phyloP scores from a whole-genome alignment of 1,139 yeast genomes.

The Candida sanyaensis region DNA sequence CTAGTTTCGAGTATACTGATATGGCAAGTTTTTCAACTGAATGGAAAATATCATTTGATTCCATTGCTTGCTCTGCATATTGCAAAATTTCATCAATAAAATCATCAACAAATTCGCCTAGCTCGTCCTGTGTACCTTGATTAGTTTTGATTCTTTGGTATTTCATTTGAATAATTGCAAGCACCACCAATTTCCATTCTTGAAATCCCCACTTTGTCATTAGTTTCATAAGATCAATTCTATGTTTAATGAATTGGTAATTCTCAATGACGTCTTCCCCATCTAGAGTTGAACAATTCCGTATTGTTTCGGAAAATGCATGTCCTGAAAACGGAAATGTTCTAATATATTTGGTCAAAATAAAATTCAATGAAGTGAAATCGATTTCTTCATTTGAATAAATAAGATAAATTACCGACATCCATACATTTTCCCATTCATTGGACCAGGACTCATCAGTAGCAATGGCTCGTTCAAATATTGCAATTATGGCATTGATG shows the following conservation, averaged over 20 bases:
- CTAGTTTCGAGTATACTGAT: constrained; percentile 27
- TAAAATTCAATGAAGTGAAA: constrained; percentile 12
- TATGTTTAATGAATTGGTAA: not conserved
- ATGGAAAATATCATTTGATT: constrained; percentile 37
- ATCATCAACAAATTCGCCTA: constrained; percentile 12
- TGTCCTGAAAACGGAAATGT: constrained; percentile 24
- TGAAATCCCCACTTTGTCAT: constrained; percentile 24
- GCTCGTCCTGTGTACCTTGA: constrained; percentile 4
- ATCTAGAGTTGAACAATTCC: constrained; percentile 18
- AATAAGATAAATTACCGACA: constrained; percentile 17
- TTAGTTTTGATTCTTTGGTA: constrained; percentile 10
- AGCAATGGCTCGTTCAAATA: constrained; percentile 25
- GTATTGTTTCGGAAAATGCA: constrained; percentile 31
- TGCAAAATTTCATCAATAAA: constrained; percentile 13
- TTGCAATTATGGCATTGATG: constrained; percentile 16
- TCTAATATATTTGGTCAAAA: constrained; percentile 22
- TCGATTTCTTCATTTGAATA: constrained; percentile 7
- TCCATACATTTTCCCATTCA: constrained; percentile 31
- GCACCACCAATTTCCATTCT: constrained; percentile 39
- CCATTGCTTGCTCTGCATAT: constrained; percentile 24
- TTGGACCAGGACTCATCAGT: constrained; percentile 10
- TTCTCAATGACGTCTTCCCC: not conserved
- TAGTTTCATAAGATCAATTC: constrained; percentile 20
- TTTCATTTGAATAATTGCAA: constrained; percentile 27
- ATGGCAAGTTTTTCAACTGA: constrained; percentile 44